Evolutionary conservation across 2,329 filamentous ascomycete species (phyloP), one percentile per base, ranked within the genome.

Genomic region (Penicillium carneum): DNA sequence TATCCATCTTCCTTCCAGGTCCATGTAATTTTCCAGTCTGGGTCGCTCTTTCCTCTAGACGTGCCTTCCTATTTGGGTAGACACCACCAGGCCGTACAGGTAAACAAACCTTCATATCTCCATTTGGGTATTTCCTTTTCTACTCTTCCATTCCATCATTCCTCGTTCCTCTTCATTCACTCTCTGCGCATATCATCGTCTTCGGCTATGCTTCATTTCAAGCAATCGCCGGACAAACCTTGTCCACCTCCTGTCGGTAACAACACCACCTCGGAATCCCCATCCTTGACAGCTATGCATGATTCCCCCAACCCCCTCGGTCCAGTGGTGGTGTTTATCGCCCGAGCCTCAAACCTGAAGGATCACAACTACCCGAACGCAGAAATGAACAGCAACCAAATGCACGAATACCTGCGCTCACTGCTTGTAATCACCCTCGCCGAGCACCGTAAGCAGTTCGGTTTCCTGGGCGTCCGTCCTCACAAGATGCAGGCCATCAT

Each of bases 351-450:
- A 11, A 18, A 39, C 14, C 18, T 23, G 11, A 14, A 18, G 0
- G 51, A 59, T 20, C 57, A 59, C 26, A 3, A 26, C 5, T 59
- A 56, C 14, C 41, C 42, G 2, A 36, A 29, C 1, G 26, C 34
- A 5, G 10, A 11, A 3, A 4, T 59, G 7, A 26, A 6, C 51
- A 3, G 2, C 4, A 2, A 0, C 9, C 51, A 56, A 39, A 56
- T 59, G 57, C 57, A 59, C n/a, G 31, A 23, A 31, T 56, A 59
- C 29, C 51, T 59, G 8, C 57, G 51, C 31, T 29, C 29, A 23
- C 43, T 56, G 11, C 51, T 59, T 12, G 11, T 56, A 7, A 55
- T 56, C 7, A 42, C 34, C 29, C 7, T 31, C 36, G 16, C 16
- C 16, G 51, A 59, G 43, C 57, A 59, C 38, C 51, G 57, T 51